Percentiles rank a stretch among this genome's conserved stretches.
These are phyloP conservation scores for Phytophthora brassicae DNA, from an alignment of 352 stramenopile species.

Conservation along the genomic window DNA sequence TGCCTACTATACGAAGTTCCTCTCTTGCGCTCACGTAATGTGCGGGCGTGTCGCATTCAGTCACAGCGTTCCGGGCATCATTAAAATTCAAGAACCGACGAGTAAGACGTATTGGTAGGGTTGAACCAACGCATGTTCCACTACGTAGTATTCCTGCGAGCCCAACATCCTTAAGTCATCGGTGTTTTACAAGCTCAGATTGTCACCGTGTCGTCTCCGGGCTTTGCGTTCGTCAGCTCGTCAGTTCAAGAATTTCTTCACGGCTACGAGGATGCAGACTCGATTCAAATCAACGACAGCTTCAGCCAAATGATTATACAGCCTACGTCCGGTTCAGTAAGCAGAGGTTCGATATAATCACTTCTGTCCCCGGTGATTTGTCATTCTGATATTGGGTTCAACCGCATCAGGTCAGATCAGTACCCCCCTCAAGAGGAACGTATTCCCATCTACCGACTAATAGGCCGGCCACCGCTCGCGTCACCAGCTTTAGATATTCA, in stretches of 20 bases:
- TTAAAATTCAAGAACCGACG: not conserved
- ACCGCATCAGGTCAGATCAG: not conserved
- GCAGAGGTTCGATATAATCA: no score
- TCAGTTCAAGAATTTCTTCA: not conserved
- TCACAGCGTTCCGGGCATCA: not conserved
- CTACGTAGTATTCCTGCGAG: not conserved
- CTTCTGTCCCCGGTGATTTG: no score
- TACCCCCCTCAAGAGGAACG: not conserved
- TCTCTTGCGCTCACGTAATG: constrained; percentile 1
- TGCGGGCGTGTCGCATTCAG: not conserved
- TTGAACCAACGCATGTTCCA: not conserved
- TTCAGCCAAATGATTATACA: not conserved
- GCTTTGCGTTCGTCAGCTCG: not conserved
- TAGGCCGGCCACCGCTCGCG: not conserved
- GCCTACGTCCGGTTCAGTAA: no score
- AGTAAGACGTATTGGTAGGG: not conserved
- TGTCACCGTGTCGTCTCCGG: not conserved
- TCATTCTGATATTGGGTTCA: not conserved
- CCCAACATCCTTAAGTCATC: not conserved
- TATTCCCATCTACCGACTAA: not conserved
- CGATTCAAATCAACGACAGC: not conserved
- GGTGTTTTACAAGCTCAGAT: not conserved
- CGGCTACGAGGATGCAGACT: not conserved
- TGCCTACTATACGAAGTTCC: not conserved
- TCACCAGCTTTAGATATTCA: not conserved